Evolutionary conservation across 768 basidiomycete species (phyloP), one percentile per base, ranked within the genome.

Genomic region (Rhodosporidiobolus sp.): DNA sequence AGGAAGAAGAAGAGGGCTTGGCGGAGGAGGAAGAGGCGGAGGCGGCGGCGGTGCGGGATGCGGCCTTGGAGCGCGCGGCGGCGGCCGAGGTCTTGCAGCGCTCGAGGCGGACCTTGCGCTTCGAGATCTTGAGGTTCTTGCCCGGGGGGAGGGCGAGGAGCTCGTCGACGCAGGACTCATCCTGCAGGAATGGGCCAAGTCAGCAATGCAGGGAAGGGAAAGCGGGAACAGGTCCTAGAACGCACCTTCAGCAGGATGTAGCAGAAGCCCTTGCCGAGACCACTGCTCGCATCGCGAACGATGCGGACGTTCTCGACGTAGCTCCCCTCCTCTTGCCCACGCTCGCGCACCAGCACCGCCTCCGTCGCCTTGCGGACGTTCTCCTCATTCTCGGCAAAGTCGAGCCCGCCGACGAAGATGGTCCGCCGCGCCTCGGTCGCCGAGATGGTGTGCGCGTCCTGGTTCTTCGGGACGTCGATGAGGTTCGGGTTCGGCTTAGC

Each of bases 211-310:
- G 34, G 59, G 46, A 68, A 38, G 28, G 46, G 1, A n/a, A 32
- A 45, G 3, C 59, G 71, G 72, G 43, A 24, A 4, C n/a, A n/a
- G n/a, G n/a, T n/a, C n/a, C n/a, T n/a, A 32, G 26, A 22, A 17
- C 89, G 72, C 80, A 95, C 95, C 67, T 83, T 80, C 73, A 97
- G 91, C 77, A 92, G 88, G 28, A 98, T 88, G 78, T 97, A 96
- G 17, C 90, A 92, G 80, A 97, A 94, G 9, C 94, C 94, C 82
- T 95, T 96, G 20, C 94, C 95, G 22, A 97, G 86, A 76, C 93
- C 92, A 1, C 92, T 96, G 69, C 90, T 92, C 76, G 87, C 88
- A 80, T 98, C 95, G 58, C 91, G 86, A 63, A 96, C 85, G 76
- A 96, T 87, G 54, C 95, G 86, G n/a, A 96, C 92, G 26, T 64